Conservation (phyloP, 768 basidiomycete genomes). For the Mycena polygramma region DNA sequence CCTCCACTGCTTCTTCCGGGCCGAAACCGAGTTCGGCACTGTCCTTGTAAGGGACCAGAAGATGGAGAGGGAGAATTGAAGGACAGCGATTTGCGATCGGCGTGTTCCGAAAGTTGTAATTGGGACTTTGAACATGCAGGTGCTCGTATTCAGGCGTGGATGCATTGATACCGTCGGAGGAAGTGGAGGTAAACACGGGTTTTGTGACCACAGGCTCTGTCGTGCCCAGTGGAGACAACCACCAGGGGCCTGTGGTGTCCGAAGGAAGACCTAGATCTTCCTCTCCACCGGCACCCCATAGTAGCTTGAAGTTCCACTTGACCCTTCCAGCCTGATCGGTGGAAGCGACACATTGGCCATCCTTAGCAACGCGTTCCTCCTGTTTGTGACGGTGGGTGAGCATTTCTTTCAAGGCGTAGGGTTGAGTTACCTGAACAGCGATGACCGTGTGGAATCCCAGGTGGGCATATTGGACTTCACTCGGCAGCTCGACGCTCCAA, state of each 20-base stretch:
- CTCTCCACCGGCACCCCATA: constrained; percentile 67
- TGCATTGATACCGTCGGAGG: constrained; percentile 38
- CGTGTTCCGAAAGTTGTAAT: constrained; percentile 39
- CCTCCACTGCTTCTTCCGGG: constrained; percentile 12
- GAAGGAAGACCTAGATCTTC: constrained; percentile 44
- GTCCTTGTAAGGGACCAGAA: constrained; percentile 45
- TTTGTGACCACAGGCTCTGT: background rate
- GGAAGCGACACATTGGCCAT: constrained; percentile 4
- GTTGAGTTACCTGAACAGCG: constrained; percentile 51
- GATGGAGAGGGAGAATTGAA: constrained; percentile 42
- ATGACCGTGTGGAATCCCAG: constrained; percentile 63
- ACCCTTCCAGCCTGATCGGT: constrained; percentile 48
- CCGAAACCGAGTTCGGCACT: constrained; percentile 17
- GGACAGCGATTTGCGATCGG: constrained; percentile 26
- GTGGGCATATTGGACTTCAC: constrained; percentile 56
- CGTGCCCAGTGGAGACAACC: constrained; percentile 18
- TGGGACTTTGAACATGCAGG: constrained; percentile 40
- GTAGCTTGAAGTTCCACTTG: constrained; percentile 60
- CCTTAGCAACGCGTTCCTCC: constrained; percentile 38
- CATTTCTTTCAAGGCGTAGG: background rate
- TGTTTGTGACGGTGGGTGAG: constrained; percentile 25
- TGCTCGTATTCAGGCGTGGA: constrained; percentile 43
- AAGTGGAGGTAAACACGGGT: constrained; percentile 42
- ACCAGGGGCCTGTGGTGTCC: constrained; percentile 44
- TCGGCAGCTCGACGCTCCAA: constrained; percentile 50